Conservation (phyloP, 2,329 filamentous ascomycete species). For the Boeremia exigua region DNA sequence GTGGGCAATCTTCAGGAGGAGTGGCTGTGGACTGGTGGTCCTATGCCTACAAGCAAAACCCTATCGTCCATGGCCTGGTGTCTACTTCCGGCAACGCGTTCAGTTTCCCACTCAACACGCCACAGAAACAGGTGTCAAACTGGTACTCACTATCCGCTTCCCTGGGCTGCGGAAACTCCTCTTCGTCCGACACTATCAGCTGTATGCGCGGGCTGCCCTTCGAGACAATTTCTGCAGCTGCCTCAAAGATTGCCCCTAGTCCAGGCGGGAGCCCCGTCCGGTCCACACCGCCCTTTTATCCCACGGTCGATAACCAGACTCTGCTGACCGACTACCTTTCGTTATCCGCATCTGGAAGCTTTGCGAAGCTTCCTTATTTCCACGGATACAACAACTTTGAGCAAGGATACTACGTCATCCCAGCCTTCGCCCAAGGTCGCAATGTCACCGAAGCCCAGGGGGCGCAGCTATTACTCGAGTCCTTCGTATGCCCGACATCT, state of each 20-base stretch:
- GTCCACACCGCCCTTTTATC: conserved; percentile 25
- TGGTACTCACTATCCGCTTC: conserved; percentile 24
- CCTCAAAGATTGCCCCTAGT: conserved; percentile 20
- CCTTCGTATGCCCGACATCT: conserved; percentile 24
- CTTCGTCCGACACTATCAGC: conserved; percentile 9
- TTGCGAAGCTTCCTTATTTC: conserved; percentile 26
- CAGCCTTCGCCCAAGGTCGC: conserved; percentile 23
- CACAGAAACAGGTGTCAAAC: conserved; percentile 19
- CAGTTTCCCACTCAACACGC: conserved; percentile 25
- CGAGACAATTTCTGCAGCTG: conserved; percentile 16
- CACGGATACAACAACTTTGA: conserved; percentile 29
- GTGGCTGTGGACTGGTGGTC: conserved; percentile 54
- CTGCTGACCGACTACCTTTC: conserved; percentile 31
- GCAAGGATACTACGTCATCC: conserved; percentile 29
- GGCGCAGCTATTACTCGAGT: conserved; percentile 21
- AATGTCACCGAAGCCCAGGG: conserved; percentile 24
- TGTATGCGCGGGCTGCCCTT: conserved; percentile 29
- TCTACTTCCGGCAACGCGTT: conserved; percentile 39
- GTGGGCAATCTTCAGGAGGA: conserved; percentile 57
- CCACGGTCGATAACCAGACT: conserved; percentile 25
- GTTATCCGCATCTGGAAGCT: conserved; percentile 13
- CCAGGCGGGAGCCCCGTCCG: conserved; percentile 25
- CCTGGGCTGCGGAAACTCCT: conserved; percentile 19
- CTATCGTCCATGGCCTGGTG: conserved; percentile 56
- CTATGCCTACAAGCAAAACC: conserved; percentile 54